Conservation (phyloP, 2,329 filamentous ascomycete species). For the Colletotrichum tropicicola region DNA sequence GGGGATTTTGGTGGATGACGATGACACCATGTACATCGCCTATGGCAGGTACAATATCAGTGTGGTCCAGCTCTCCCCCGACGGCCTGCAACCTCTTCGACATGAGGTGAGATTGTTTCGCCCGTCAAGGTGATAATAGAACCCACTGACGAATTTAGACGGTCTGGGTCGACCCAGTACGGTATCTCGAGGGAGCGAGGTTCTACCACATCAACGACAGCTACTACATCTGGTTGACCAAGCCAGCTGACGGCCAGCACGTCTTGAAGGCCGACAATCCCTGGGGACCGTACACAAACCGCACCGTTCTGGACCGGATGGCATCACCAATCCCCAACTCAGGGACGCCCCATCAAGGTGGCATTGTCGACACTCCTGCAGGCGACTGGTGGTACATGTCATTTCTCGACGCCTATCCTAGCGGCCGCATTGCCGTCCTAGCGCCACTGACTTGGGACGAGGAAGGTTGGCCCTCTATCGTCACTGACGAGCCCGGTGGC, state of each 20-base stretch:
- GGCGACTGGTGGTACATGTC: conserved; percentile 67
- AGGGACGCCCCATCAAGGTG: conserved; percentile 62
- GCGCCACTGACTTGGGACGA: conserved; percentile 59
- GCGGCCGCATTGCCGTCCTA: conserved; percentile 63
- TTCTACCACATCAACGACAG: conserved; percentile 63
- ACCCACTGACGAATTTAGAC: neutral
- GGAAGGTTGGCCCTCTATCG: conserved; percentile 53
- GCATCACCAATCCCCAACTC: conserved; percentile 43
- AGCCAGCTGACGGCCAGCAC: conserved; percentile 51
- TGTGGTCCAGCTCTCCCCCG: conserved; percentile 13
- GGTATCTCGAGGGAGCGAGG: conserved; percentile 54
- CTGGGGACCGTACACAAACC: conserved; percentile 58
- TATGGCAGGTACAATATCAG: conserved; percentile 45
- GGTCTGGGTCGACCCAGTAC: conserved; percentile 7
- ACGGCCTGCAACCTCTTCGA: conserved; percentile 9
- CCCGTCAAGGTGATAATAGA: neutral
- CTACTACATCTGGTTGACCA: conserved; percentile 61
- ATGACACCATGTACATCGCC: conserved; percentile 48
- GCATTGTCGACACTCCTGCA: conserved; percentile 59
- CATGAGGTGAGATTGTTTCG: neutral
- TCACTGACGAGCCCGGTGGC: conserved; percentile 47
- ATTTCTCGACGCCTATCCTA: conserved; percentile 63
- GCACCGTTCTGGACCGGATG: conserved; percentile 47
- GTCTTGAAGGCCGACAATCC: conserved; percentile 56
- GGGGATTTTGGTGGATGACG: conserved; percentile 47